phyloP scores from a whole-genome alignment of 116 monocot genomes.

The Phalaenopsis hybrid region DNA sequence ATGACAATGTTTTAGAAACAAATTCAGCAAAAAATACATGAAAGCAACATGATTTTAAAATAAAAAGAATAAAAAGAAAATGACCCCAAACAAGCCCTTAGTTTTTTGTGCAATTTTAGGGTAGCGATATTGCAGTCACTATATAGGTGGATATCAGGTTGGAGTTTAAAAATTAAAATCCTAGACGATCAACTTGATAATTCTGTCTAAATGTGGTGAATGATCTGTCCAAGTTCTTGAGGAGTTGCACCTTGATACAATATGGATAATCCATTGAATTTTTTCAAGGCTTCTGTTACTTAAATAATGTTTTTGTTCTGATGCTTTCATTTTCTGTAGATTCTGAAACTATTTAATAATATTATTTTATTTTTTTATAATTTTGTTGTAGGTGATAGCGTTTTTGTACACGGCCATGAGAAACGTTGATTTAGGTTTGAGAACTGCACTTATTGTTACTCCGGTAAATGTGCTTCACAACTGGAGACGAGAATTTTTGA shows the following conservation, averaged over 20 bases:
- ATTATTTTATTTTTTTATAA: constrained; percentile 3
- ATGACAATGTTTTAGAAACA: no score
- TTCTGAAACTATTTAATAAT: background rate
- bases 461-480: constrained; percentile 98
- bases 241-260: background rate
- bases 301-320: background rate
- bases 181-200: background rate
- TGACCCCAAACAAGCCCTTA: background rate
- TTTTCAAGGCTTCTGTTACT: no score
- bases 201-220: background rate
- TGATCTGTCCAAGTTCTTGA: background rate
- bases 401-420: constrained; percentile 87
- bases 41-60: no score
- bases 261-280: background rate
- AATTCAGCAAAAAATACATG: no score
- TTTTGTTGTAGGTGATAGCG: constrained; percentile 69
- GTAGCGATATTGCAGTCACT: background rate
- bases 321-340: background rate
- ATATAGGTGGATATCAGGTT: background rate
- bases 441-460: constrained; percentile 76
- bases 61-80: no score
- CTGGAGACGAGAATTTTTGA: constrained; percentile 77
- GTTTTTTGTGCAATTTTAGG: background rate
- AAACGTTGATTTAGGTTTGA: constrained; percentile 63
- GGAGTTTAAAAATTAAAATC: background rate